Evolutionary conservation across 345 rosid species (phyloP).

Genomic region (Lumnitzera littorea): DNA sequence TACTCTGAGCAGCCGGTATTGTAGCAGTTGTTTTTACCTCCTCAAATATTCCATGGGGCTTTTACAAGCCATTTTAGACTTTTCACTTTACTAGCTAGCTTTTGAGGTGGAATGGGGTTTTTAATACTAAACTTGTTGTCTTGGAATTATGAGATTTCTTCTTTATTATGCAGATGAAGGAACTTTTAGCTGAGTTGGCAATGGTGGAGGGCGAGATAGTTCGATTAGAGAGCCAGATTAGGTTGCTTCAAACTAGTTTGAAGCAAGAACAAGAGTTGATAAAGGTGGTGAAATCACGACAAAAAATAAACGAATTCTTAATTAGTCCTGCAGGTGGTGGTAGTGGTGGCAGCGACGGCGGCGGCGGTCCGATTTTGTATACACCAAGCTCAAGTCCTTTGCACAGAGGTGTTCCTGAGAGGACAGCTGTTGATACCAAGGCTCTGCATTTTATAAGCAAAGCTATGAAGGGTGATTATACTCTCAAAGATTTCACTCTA

Average conservation of each 20-base stretch:
- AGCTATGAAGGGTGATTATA: slow-evolving; percentile 76
- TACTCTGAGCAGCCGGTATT: too few relatives aligned
- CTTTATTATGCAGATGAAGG: slow-evolving; percentile 50
- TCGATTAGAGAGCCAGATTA: slow-evolving; percentile 62
- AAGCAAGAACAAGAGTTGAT: slow-evolving; percentile 52
- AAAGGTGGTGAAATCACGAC: slow-evolving; percentile 39
- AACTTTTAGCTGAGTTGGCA: slow-evolving; percentile 63
- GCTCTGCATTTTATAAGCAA: slow-evolving; percentile 86
- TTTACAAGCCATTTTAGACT: too few relatives aligned
- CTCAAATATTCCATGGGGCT: too few relatives aligned
- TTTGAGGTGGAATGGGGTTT: too few relatives aligned
- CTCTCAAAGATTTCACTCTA: slow-evolving; percentile 38
- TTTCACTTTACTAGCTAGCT: too few relatives aligned
- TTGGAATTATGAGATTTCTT: neutral
- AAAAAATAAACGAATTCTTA: slow-evolving; percentile 15
- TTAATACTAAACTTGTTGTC: too few relatives aligned
- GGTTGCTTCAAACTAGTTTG: slow-evolving; percentile 48
- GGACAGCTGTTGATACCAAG: slow-evolving; percentile 58
- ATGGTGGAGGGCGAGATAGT: slow-evolving; percentile 72
- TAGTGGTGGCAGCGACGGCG: too few relatives aligned
- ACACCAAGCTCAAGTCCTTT: slow-evolving; percentile 27
- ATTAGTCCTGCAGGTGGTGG: slow-evolving; percentile 9
- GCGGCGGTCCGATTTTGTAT: slow-evolving; percentile 1
- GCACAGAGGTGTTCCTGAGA: slow-evolving; percentile 31
- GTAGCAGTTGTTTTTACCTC: too few relatives aligned